A percentile compares a stretch with the other conserved stretches of the same genome.
Conservation (phyloP, 2,329 filamentous ascomycete species). For the Microcyclospora tardicrescens region DNA sequence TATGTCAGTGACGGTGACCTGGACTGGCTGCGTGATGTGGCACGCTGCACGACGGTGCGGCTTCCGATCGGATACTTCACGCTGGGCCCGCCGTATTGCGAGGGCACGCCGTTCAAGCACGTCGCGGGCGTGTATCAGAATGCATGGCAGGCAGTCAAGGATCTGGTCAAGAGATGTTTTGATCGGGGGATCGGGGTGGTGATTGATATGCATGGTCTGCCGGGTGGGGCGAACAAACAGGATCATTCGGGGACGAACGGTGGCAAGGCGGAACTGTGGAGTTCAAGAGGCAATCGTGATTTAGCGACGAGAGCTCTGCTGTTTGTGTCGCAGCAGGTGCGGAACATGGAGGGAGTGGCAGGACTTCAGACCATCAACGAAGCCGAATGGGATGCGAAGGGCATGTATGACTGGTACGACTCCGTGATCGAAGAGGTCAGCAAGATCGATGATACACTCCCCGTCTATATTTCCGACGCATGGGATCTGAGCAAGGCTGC, state of each 20-base stretch:
- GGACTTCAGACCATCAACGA: conserved; percentile 49
- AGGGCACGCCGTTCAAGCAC: conserved; percentile 39
- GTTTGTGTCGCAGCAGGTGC: conserved; percentile 39
- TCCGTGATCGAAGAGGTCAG: conserved; percentile 35
- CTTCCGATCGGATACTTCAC: conserved; percentile 49
- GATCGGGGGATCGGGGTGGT: conserved; percentile 41
- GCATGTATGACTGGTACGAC: conserved; percentile 47
- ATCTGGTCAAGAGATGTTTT: conserved; percentile 34
- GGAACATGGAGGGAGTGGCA: conserved; percentile 32
- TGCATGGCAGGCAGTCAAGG: conserved; percentile 40
- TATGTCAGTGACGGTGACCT: conserved; percentile 40
- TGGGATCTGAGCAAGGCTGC: conserved; percentile 39
- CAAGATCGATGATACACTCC: conserved; percentile 37
- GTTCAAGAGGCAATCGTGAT: conserved; percentile 28
- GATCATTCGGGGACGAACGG: conserved; percentile 44
- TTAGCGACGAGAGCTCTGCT: conserved; percentile 36
- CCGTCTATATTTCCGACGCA: conserved; percentile 45
- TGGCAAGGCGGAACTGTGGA: conserved; percentile 41
- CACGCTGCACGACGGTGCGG: conserved; percentile 45
- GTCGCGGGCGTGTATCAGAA: conserved; percentile 37
- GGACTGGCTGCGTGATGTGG: conserved; percentile 39
- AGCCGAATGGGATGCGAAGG: conserved; percentile 35
- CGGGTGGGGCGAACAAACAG: conserved; percentile 44
- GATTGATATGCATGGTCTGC: conserved; percentile 46
- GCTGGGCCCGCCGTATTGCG: conserved; percentile 38